Base-by-base conservation (phyloP, 2,329 filamentous ascomycete species). In the Colletotrichum tabaci region DNA sequence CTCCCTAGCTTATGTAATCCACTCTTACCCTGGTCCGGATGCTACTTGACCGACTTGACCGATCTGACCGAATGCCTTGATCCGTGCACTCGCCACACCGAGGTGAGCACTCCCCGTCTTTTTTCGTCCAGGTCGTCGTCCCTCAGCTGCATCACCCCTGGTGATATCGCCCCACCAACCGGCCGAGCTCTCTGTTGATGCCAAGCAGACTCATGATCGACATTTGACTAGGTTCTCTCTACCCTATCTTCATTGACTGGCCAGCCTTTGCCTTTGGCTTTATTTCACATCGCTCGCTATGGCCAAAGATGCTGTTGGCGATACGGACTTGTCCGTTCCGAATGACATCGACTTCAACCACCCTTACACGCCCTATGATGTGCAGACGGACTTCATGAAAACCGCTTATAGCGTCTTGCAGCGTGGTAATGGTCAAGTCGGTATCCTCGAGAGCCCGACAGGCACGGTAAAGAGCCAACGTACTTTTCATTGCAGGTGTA, bases 371-470 rank as follows among this genome's bases (percentile, higher is more conserved):
- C 95, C 95, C 0, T 98, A 98, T 80, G 88, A 93, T 63, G 96
- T 98, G 53, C 95, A 98, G 78, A 87, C 92, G 55, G 86, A 96
- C 75, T 97, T 98, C 78, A 98, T 98, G 95, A 90, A 87, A 75
- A 89, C 92, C 0, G 87, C 96, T 6, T 98, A 97, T 79, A 83
- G 90, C 61, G 94, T 94, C 72, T 88, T 98, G 35, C 91, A 97
- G 75, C 78, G 77, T 30, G 88, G 89, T 5, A 81, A 92, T 52
- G 92, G 93, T 10, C 94, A 95, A 77, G 87, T 98, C 57, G 95
- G 94, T 40, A 95, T 98, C 53, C 91, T 98, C 56, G 95, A 98
- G 79, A 97, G 94, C 56, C 95, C 95, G n/a, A 98, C 95, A 52
- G 95, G 95, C 80, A 93, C 90, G 73, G 87, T 88, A 79, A 35